These are phyloP conservation scores for Sclerotinia borealis DNA, from an alignment of 2,329 filamentous ascomycete genomes.

Conservation along the genomic window DNA sequence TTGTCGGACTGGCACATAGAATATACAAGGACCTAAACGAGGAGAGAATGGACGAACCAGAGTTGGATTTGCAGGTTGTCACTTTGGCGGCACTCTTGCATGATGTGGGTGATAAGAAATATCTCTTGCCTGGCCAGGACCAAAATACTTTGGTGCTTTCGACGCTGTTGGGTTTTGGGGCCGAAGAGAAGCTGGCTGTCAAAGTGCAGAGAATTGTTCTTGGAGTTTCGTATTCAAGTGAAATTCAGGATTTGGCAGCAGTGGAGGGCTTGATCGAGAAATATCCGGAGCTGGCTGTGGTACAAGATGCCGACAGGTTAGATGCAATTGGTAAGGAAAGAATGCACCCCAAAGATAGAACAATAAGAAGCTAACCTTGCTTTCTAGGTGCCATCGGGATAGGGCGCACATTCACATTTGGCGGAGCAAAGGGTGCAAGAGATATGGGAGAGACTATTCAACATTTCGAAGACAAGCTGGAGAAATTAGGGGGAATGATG, in stretches of 20 bases:
- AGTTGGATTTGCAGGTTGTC: slow-evolving; percentile 50
- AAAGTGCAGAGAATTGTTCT: slow-evolving; percentile 69
- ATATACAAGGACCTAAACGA: slow-evolving; percentile 29
- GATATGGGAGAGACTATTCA: slow-evolving; percentile 60
- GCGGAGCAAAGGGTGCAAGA: slow-evolving; percentile 53
- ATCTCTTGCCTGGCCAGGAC: slow-evolving; percentile 46
- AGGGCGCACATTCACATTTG: slow-evolving; percentile 71
- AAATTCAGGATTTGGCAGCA: slow-evolving; percentile 57
- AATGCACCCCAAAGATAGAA: neutral
- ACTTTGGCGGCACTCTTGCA: slow-evolving; percentile 72
- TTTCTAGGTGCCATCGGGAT: slow-evolving; percentile 71
- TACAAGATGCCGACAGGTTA: slow-evolving; percentile 91
- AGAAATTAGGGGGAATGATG: slow-evolving; percentile 57
- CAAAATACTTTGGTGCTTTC: slow-evolving; percentile 49
- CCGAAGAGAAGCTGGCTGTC: slow-evolving; percentile 51
- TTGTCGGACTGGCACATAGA: slow-evolving; percentile 60
- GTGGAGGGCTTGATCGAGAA: slow-evolving; percentile 52
- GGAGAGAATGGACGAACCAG: slow-evolving; percentile 17
- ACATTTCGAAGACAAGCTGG: slow-evolving; percentile 75
- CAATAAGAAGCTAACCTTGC: neutral
- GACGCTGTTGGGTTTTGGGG: slow-evolving; percentile 55
- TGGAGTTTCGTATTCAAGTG: slow-evolving; percentile 74
- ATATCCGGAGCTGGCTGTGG: slow-evolving; percentile 73
- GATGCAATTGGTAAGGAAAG: slow-evolving; percentile 58
- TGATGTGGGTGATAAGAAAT: slow-evolving; percentile 69